Base-by-base conservation (phyloP, 2,329 filamentous ascomycete species). In the Trichoderma endophyticum region DNA sequence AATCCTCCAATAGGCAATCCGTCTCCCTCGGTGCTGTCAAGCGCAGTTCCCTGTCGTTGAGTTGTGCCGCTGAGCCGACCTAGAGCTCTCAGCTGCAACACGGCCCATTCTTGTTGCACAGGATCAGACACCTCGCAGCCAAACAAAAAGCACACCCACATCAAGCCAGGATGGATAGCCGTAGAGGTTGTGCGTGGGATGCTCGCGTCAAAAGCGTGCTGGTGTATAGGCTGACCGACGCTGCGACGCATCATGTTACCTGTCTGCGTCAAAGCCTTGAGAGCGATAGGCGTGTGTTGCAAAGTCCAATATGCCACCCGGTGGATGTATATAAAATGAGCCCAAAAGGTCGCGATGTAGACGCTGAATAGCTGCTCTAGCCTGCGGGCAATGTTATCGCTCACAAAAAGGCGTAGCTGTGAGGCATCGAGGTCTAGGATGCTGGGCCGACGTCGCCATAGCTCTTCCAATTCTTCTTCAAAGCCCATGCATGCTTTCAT, bases 401-500 rank as follows among this genome's bases (percentile, higher is more conserved):
- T 56, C 28, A 66, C 63, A 39, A 56, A 66, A 7, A 36, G 63
- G 3, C 48, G 63, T 54, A 56, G 9, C 15, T 66, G 48, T 12
- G 43, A 56, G 7, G 63, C 48, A 39, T 66, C 63, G 5, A 66
- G 21, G 15, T 66, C 63, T 0, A 66, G 6, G 9, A 66, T 66
- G 5, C 63, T 56, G 6, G 63, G 63, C 1, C 63, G 63, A 56
- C 63, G 63, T 3, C 63, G 63, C 63, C 63, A 66, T 0, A 66
- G 30, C 6, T 66, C 63, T 4, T 66, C 63, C 14, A 66, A 8
- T 32, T 66, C 63, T n/a, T 56, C 63, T 0, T 66, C 63, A 39
- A 66, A 66, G 5, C 63, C 63, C 48, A 56, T 66, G 2, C 63
- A 66, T 28, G 63, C 63, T 15, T 66, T 56, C 63, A 66, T 66